Evolutionary conservation across 2,329 filamentous ascomycete species (phyloP), one percentile per base, ranked within the genome.

Genomic region (Alternaria longipes): DNA sequence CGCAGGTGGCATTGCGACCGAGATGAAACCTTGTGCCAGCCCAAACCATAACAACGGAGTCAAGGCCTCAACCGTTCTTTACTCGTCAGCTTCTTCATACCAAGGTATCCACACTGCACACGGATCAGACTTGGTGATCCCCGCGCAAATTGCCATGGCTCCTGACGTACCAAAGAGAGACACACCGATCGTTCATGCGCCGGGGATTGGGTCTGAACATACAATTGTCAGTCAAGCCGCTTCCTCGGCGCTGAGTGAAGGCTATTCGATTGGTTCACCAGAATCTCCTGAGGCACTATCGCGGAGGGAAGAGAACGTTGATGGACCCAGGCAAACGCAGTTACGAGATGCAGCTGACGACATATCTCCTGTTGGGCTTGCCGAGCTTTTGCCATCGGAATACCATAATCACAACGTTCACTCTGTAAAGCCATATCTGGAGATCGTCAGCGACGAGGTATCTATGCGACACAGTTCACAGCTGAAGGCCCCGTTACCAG

Each of bases 281-380:
- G 28, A 12, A 8, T 36, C 28, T 24, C 14, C 34, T 34, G 26
- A 36, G 8, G 34, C 3, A 14, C 49, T 59, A 7, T 34, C 11
- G 18, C 41, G 24, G 16, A n/a, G 26, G 1, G 32, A 54, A 3
- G 34, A 46, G 8, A 16, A 54, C 9, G 24, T 24, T 18, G 20
- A 45, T n/a, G 42, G 47, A 2, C 30, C n/a, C 2, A 50, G 51
- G 56, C 36, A 59, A 41, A 36, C 51, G 9, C 44, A 59, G 11
- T 14, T 59, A 9, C 56, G 12, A 14, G 22, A 50, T 32, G 56
- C 45, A 16, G 44, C 26, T 1, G n/a, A 42, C 8, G 3, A 49
- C 0, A 8, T 11, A 20, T 30, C 18, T 12, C 14, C 38, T 12
- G 5, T 28, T 7, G 30, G 40, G 26, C 12, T 45, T 20, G 38